Base-by-base conservation (phyloP, 140 eudicot species). In the Ambrosia hybrid region DNA sequence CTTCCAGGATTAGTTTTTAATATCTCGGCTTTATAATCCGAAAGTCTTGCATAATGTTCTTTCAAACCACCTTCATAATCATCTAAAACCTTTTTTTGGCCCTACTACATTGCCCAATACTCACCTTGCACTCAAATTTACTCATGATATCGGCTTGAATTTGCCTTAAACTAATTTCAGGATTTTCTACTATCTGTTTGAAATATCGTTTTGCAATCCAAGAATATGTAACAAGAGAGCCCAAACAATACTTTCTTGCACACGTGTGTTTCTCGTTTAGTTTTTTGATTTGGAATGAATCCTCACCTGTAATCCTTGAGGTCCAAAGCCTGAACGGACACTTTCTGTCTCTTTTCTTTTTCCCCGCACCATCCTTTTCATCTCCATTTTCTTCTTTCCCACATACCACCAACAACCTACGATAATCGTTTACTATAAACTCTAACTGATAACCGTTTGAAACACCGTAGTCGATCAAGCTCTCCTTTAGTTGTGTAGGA, bases 261-360 rank as follows among this genome's bases (percentile, higher is more conserved):
- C 57, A 66, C 1, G 11, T 11, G 3, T 66, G 71, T 38, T 46
- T 46, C 15, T 17, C 7, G 46, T 41, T 41, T 41, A 41, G 46
- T 41, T 6, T 41, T 41, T 41, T 41, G 1, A 41, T 57, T 16
- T 2, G 71, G 9, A 66, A 66, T 45, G 57, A 66, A 16, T 14
- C 39, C 39, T 46, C 71, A 66, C 1, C 10, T 4, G 39, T 66
- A 45, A 66, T 3, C 5, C 7, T 15, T 3, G 43, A 45, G 4
- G 57, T 58, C 57, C 58, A 46, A 67, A 67, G 57, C 17, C 21
- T 65, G 39, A 65, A 67, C 16, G 71, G 41, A 49, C 45, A 67
- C 67, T 65, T 65, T 16, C 70, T 12, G 5, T 11, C n/a, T 8
- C 17, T 15, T 15, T 4, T 63, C 10, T 8, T 63, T 63, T 13